These are phyloP conservation scores for Microdochium trichocladiopsis DNA, from an alignment of 2,329 filamentous ascomycete species.

Conservation along the genomic window DNA sequence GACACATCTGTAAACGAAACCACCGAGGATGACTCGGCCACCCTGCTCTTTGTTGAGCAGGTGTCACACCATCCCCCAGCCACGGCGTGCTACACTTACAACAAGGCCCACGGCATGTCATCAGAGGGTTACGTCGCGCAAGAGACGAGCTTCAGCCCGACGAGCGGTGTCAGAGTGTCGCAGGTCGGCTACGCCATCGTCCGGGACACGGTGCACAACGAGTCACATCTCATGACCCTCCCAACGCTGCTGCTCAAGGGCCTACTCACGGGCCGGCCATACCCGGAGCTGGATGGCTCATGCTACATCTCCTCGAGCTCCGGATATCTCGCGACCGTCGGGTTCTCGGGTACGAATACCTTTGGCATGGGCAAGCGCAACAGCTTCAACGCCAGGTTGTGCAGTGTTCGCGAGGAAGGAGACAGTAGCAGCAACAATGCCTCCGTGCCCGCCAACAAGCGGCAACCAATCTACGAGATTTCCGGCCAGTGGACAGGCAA, in stretches of 20 bases:
- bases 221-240: constrained; percentile 18
- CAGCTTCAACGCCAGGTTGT: constrained; percentile 13
- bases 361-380: constrained; percentile 10
- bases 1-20: too few relatives aligned
- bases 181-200: constrained; percentile 16
- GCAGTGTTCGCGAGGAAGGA: constrained; percentile 5
- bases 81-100: constrained; percentile 17
- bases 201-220: constrained; percentile 23
- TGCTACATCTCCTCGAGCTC: constrained; percentile 18
- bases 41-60: constrained; percentile 15
- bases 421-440: not conserved
- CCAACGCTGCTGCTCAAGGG: constrained; percentile 15
- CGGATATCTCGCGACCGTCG: constrained; percentile 15
- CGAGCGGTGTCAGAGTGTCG: constrained; percentile 11
- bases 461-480: constrained; percentile 16
- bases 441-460: not conserved
- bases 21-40: constrained; percentile 4
- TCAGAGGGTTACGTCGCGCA: constrained; percentile 16
- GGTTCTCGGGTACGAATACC: constrained; percentile 10
- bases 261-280: constrained; percentile 11
- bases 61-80: constrained; percentile 21
- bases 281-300: constrained; percentile 15
- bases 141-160: constrained; percentile 13
- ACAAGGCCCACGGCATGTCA: constrained; percentile 12
- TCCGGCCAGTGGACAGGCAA: constrained; percentile 16